Percentiles rank a stretch among this genome's conserved stretches.
Conservation (phyloP, 2,329 filamentous ascomycete genomes). For the Fusarium liriodendri region DNA sequence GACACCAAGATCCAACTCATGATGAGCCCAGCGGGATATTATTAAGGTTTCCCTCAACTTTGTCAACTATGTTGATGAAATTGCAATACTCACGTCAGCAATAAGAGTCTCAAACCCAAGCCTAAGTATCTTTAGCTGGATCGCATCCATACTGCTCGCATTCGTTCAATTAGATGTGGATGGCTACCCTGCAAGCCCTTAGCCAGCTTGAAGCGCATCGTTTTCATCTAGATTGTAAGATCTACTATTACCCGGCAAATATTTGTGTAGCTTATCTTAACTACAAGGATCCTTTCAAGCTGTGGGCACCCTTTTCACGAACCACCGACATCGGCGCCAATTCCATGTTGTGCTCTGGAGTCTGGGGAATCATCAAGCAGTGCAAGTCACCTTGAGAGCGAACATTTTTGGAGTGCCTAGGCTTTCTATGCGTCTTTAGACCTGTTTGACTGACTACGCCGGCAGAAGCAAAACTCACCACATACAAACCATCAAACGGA, state of each 20-base stretch:
- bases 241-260: neutral
- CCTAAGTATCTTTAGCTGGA: neutral
- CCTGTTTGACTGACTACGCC: neutral
- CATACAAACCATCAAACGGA: neutral
- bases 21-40: neutral
- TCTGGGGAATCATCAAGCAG: neutral
- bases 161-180: neutral
- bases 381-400: neutral
- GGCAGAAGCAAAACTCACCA: neutral
- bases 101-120: neutral
- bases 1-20: neutral
- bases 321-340: neutral
- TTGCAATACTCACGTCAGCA: neutral
- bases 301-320: neutral
- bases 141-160: neutral
- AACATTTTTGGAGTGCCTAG: neutral
- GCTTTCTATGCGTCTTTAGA: neutral
- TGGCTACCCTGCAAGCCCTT: neutral
- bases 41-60: neutral
- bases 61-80: neutral
- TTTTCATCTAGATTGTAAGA: neutral
- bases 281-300: neutral
- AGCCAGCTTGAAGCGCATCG: neutral
- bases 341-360: neutral
- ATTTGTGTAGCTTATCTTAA: neutral